phyloP scores from a whole-genome alignment of 1,139 yeast species.

The Yarrowia galli region DNA sequence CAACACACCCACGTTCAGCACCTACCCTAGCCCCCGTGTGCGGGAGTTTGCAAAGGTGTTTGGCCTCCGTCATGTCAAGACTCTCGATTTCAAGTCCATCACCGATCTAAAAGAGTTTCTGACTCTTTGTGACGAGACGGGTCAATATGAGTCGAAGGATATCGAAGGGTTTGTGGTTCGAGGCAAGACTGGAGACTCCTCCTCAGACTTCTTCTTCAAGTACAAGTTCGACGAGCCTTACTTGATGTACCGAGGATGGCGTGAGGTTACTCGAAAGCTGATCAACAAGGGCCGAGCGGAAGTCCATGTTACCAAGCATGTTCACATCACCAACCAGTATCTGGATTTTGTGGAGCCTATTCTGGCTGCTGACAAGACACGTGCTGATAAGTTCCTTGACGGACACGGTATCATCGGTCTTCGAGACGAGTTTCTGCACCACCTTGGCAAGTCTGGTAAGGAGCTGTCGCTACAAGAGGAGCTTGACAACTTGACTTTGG shows the following conservation, averaged over 20 bases:
- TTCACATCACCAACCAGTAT: slow-evolving; percentile 68
- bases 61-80: slow-evolving; percentile 60
- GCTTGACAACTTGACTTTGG: slow-evolving; percentile 13
- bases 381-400: slow-evolving; percentile 57
- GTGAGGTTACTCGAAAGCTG: slow-evolving; percentile 82
- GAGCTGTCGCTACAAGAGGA: slow-evolving; percentile 50
- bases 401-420: slow-evolving; percentile 80
- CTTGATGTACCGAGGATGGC: slow-evolving; percentile 83
- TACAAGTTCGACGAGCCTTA: slow-evolving; percentile 96
- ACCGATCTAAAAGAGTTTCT: slow-evolving; percentile 60
- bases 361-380: slow-evolving; percentile 54
- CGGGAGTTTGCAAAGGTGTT: slow-evolving; percentile 65
- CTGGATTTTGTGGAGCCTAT: slow-evolving; percentile 68
- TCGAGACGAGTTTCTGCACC: slow-evolving; percentile 64
- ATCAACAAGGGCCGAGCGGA: slow-evolving; percentile 55
- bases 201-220: slow-evolving; percentile 77
- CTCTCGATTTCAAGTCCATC: slow-evolving; percentile 53
- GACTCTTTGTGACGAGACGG: slow-evolving; percentile 66
- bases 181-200: slow-evolving; percentile 53
- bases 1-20: slow-evolving; percentile 68
- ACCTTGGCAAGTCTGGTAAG: slow-evolving; percentile 57
- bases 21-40: slow-evolving; percentile 70
- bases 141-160: slow-evolving; percentile 73
- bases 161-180: slow-evolving; percentile 95
- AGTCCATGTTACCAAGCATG: slow-evolving; percentile 61